phyloP scores from a whole-genome alignment of 805 yeast genomes.

The Lachancea kluyveri region DNA sequence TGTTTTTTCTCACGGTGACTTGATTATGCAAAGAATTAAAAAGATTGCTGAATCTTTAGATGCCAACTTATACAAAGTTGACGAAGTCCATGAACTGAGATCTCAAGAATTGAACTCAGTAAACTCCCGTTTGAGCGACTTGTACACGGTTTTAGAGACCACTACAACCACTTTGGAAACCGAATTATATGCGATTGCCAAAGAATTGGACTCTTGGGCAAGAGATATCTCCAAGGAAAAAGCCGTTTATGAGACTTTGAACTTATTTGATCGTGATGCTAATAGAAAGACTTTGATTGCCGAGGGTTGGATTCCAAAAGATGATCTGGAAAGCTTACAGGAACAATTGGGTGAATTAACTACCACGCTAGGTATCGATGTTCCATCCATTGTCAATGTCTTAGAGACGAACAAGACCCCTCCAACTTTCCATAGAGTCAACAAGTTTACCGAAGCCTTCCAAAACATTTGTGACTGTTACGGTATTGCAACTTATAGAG shows the following conservation, averaged over 20 bases:
- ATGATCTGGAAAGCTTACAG: conserved; percentile 43
- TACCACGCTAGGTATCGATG: conserved; percentile 23
- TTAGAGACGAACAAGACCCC: conserved; percentile 61
- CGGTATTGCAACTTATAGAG: conserved; percentile 70
- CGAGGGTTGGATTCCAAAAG: conserved; percentile 69
- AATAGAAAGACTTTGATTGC: conserved; percentile 61
- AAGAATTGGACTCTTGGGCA: conserved; percentile 59
- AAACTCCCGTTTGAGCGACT: conserved; percentile 40
- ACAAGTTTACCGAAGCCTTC: conserved; percentile 63
- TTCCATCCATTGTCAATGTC: conserved; percentile 48
- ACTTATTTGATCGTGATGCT: conserved; percentile 62
- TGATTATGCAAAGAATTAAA: conserved; percentile 51
- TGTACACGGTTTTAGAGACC: conserved; percentile 42
- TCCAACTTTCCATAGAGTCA: conserved; percentile 64
- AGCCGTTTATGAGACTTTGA: conserved; percentile 51
- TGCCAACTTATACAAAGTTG: conserved; percentile 54
- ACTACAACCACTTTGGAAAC: conserved; percentile 52
- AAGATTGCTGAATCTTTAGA: conserved; percentile 67
- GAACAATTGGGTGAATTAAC: conserved; percentile 37
- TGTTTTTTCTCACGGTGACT: conserved; percentile 63
- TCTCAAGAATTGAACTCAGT: conserved; percentile 33
- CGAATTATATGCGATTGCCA: conserved; percentile 58
- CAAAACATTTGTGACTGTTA: conserved; percentile 72
- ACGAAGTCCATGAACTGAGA: conserved; percentile 35
- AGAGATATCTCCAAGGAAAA: conserved; percentile 47